Base-by-base conservation (phyloP, 495 filamentous ascomycete species). In the Aspergillus wentii region DNA sequence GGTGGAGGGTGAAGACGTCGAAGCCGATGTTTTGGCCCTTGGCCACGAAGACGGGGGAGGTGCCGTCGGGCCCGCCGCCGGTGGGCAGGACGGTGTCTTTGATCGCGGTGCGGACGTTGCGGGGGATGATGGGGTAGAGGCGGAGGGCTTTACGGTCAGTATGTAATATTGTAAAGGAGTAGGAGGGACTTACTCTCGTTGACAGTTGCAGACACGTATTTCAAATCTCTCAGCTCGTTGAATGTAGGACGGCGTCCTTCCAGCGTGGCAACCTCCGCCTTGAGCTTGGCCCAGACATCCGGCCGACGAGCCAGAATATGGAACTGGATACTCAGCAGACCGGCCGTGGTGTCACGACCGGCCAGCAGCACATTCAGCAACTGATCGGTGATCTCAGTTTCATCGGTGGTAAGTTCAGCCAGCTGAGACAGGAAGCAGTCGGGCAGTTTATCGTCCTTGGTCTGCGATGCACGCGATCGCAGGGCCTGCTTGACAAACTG, bases 91-190 rank as follows among this genome's bases (percentile, higher is more conserved):
- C 75, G 4, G 86, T 88, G 61, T 84, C 80, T 30, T 69, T 67
- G 1, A 82, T 62, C 2, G 85, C 80, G 3, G 76, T 52, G 27
- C 86, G 80, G 26, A 79, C 74, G 58, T 91, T 91, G 64, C 80
- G 76, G 4, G 85, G 86, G 1, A 91, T 79, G 4, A 74, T 59
- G 6, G 86, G 84, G 52, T 88, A 87, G 8, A 92, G 63, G 3
- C 86, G 79, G n/a, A 69, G 61, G 13, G 46, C 57, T 64, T n/a
- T n/a, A n/a, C 10, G n/a, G n/a, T n/a, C n/a, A n/a, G n/a, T n/a
- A n/a, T n/a, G n/a, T n/a, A n/a, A n/a, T n/a, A n/a, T n/a, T n/a
- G n/a, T n/a, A n/a, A n/a, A n/a, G n/a, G n/a, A n/a, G n/a, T n/a
- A n/a, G n/a, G n/a, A n/a, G n/a, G n/a, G n/a, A n/a, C n/a, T n/a